Evolutionary conservation across 1,284 basidiomycete species (phyloP), one percentile per base, ranked within the genome.

Genomic region (Puccinia novopanici): DNA sequence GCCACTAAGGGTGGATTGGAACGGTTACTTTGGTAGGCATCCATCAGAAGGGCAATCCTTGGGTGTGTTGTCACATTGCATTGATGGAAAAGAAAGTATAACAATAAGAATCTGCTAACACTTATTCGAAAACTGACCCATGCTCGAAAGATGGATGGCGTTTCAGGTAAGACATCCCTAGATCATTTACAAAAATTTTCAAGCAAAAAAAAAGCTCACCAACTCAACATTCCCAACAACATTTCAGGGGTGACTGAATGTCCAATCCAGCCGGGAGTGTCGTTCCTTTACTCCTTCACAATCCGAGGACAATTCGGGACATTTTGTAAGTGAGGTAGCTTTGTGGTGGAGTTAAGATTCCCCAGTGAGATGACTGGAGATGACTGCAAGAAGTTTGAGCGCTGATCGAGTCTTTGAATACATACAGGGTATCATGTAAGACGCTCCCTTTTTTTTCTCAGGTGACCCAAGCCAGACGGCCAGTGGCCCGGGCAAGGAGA

Each of bases 41-140:
- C 71, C 84, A 78, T 27, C 84, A 85, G 73, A 84, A 84, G 73
- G 83, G 81, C 45, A 84, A 82, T 0, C 83, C 82, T 10, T 84
- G 82, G 79, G 83, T 83, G 82, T 84, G 85, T 75, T 83, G 82
- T 63, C 27, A 34, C 48, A 17, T 54, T 27, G 6, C 24, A 40
- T 30, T 19, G 24, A 15, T 45, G 27, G 19, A 48, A 13, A 50
- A 2, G 27, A 48, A 45, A 45, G 6, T 45, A 6, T 15, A 45
- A 45, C 8, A 8, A 12, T 50, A 27, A 19, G 55, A 13, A 37
- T 34, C 22, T 9, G 13, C 19, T 9, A 13, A 27, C 42, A n/a
- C n/a, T 63, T 45, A 45, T 24, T 63, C 19, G 37, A 8, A 6
- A 45, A 8, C n/a, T 40, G 34, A 19, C 24, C 17, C 9, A n/a